Base-by-base conservation (phyloP, 73 alveolate species). In the Paramecium pentaurelia region DNA sequence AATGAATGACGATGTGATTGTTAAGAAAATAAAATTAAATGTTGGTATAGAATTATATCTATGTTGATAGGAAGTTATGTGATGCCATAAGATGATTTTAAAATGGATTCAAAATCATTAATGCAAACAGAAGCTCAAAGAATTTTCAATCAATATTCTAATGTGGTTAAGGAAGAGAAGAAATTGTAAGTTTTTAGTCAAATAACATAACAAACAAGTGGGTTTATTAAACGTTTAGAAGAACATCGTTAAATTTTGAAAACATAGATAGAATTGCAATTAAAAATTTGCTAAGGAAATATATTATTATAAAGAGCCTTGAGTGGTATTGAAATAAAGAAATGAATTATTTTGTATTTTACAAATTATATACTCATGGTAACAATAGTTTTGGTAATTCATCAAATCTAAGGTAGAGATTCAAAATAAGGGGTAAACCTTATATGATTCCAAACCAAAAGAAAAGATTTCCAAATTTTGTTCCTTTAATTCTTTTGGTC, bases 401-500 rank as follows among this genome's bases (percentile, higher is more conserved):
- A 34, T 92, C 95, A 9, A 86, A 88, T 86, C 93, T 92, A 4
- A 86, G 47, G 40, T 92, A 92, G 20, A 68, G 80, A 60, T 64
- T 86, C 16, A 86, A 58, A 0, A 92, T 80, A 1, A 92, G 71
- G 14, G 95, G 75, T 10, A 77, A 92, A 10, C 95, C 95, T 71
- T 59, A 58, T 10, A 92, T 58, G 22, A 92, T 85, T 27, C 95
- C 95, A 40, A 40, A 84, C 95, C 95, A 92, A 34, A 92, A 73
- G 64, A 92, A 59, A 0, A 71, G 71, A 37, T 64, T 92, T 49
- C 95, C 95, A 85, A 92, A 40, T 27, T 60, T 77, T 0, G 88
- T 60, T 58, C 92, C 92, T 44, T 92, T 92, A 9, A 92, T 77
- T 7, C 42, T 59, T 22, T 73, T 73, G 16, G 80, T 73, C 89